These are phyloP conservation scores for Trichosporon sp. DNA, from an alignment of 1,284 basidiomycete species.

Conservation along the genomic window DNA sequence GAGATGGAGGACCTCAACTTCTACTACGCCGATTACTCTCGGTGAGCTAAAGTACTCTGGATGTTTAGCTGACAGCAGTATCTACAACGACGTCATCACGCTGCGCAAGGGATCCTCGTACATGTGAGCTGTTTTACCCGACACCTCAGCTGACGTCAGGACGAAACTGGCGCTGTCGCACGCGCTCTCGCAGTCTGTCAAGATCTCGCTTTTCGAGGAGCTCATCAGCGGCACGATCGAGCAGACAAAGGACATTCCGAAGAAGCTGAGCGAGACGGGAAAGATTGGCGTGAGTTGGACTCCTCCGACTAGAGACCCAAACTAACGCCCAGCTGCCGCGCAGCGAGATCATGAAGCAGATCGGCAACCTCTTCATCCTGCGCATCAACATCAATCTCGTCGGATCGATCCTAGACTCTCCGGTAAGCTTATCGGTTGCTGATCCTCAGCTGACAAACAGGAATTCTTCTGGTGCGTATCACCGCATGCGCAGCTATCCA, in stretches of 20 bases:
- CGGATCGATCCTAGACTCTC: constrained; percentile 91
- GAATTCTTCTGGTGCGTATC: constrained; percentile 78
- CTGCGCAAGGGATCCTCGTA: constrained; percentile 91
- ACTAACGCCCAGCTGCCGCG: constrained; percentile 56
- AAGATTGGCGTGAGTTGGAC: constrained; percentile 75
- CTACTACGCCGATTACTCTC: constrained; percentile 94
- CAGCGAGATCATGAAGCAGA: constrained; percentile 93
- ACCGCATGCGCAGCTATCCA: not conserved
- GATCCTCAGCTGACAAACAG: constrained; percentile 55
- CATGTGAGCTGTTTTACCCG: constrained; percentile 66
- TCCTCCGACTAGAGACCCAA: not conserved
- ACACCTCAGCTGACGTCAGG: constrained; percentile 60
- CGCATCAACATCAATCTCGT: constrained; percentile 95
- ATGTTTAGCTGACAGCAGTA: constrained; percentile 61
- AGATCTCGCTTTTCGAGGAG: constrained; percentile 94
- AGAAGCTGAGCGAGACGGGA: constrained; percentile 88
- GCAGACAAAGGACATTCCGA: constrained; percentile 94
- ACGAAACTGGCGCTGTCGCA: constrained; percentile 94
- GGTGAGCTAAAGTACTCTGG: constrained; percentile 60
- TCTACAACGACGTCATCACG: constrained; percentile 98
- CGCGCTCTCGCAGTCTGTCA: constrained; percentile 92
- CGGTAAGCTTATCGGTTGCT: constrained; percentile 46
- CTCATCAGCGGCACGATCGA: constrained; percentile 92
- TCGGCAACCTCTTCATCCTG: constrained; percentile 89
- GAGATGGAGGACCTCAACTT: constrained; percentile 97